Base-by-base conservation (phyloP, 306 rosid species). In the Canavalia ensiformis region DNA sequence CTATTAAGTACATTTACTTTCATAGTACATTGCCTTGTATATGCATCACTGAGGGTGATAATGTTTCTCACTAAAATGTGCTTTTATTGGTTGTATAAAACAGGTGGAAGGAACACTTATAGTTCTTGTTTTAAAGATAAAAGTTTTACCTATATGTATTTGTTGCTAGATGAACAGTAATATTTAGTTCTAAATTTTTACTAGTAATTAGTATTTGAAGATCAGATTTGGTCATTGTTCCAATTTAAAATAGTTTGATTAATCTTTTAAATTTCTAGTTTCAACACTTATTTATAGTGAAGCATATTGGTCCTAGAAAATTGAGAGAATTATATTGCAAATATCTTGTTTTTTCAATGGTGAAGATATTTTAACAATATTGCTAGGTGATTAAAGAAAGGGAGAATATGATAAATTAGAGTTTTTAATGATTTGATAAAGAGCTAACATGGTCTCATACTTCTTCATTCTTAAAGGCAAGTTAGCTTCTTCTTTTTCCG, bases 241-340 rank as follows among this genome's bases (percentile, higher is more conserved):
- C 28, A 39, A 39, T 28, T 68, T 11, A 66, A 30, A 76, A 8
- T 79, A 12, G 41, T 50, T 37, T 52, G 8, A 31, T 72, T 46
- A 51, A 6, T 60, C 29, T 65, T 52, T 50, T 51, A 57, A 47
- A 44, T 45, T 46, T 65, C 69, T 73, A 58, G 51, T 66, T 66
- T 83, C 72, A 56, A 72, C 76, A 75, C 75, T 65, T 84, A 49
- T 51, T 74, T 89, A 90, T 94, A 91, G 98, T 92, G 92, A 95
- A 91, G 83, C 98, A 95, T 87, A 81, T 84, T 37, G 98, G 97
- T 58, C 90, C 98, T 72, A 97, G 98, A 74, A 91, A 91, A 81
- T 81, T 95, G 90, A 95, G 98, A 18, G 25, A 18, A 18, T 18
- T 18, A 18, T 18, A 18, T 18, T 18, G 25, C 25, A 18, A 18